Base-by-base conservation (phyloP, 2,329 filamentous ascomycete species). In the Grosmannia serpens region DNA sequence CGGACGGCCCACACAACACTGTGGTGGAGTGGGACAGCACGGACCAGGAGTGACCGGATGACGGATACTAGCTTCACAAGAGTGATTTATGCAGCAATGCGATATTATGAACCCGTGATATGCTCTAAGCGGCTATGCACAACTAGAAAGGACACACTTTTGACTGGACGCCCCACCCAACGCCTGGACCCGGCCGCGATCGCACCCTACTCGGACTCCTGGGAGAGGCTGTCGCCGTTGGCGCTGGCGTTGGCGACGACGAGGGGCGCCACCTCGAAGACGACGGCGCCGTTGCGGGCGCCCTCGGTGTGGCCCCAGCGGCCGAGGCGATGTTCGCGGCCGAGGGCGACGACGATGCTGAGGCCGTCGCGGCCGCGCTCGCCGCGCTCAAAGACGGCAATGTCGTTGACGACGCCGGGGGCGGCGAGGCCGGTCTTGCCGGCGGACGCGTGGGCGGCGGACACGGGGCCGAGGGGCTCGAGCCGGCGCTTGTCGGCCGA, bases 351-450 rank as follows among this genome's bases (percentile, higher is more conserved):
- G 15, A 95, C 85, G 31, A 97, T 81, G 65, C 89, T 92, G 2
- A 96, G 72, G 1, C 91, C 91, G 58, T 88, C 82, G 64, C 82
- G 84, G 35, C 87, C 88, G 60, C 86, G 77, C 22, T 90, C 86
- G 4, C 91, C 90, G 22, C 89, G 80, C 70, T 97, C 94, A 65
- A 94, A 91, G 17, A 96, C 80, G 1, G 88, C 83, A 60, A 99
- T 86, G 65, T 89, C 91, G 68, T 97, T 99, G 64, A 99, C 78
- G 9, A 97, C 79, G 49, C 94, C 94, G 27, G 63, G 59, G 61
- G 63, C 55, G n/a, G 56, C 56, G 27, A 55, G 57, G 13, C 33
- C 52, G 50, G 52, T 17, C 22, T 38, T 41, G 31, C 26, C 13
- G 49, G 64, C 58, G 27, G 60, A 54, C n/a, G 64, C 58, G 10